Evolutionary conservation across 805 yeast species (phyloP), one percentile per base, ranked within the genome.

Genomic region (Danielia reshetovae): DNA sequence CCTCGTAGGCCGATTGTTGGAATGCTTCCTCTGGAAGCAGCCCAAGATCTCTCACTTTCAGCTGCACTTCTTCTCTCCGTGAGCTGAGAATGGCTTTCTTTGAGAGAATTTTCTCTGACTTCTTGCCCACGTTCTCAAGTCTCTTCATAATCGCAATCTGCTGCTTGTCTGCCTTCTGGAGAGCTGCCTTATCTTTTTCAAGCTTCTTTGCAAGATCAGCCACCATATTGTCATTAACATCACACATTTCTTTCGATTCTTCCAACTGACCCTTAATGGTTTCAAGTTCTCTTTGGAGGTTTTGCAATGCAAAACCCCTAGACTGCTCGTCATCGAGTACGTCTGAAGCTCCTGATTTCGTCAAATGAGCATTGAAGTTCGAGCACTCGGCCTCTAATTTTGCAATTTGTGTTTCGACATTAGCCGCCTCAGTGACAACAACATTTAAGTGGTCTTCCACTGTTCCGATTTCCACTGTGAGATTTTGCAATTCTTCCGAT

Each of bases 11-110:
- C 2, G 51, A 39, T 18, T 39, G 42, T 10, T 68, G 69, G 45
- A 85, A 79, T 0, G 93, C 88, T 35, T 85, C 88, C 49, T 88
- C 96, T 0, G 96, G 90, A 12, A 90, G 65, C 3, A 84, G 85
- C n/a, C 97, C 97, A 26, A 89, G 61, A 27, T 85, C 95, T 41
- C 89, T 70, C 19, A 88, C 80, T 50, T 77, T 84, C 39, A 72
- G 75, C 43, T 79, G 81, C 16, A 85, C 57, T 44, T 85, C 94
- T 31, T 82, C 85, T 39, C 85, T 72, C 43, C 95, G 72, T 27
- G 69, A 62, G 4, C 64, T 52, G 31, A 86, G 59, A 4, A 81
- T 53, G 2, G 83, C 68, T 43, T 79, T 84, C 49, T 75, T 81
- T 14, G 83, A 72, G 44, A 83, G 60, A 5, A 68, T 66, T 38